These are phyloP conservation scores for Microbotryum violaceum DNA, from an alignment of 1,284 basidiomycete genomes.

Conservation along the genomic window DNA sequence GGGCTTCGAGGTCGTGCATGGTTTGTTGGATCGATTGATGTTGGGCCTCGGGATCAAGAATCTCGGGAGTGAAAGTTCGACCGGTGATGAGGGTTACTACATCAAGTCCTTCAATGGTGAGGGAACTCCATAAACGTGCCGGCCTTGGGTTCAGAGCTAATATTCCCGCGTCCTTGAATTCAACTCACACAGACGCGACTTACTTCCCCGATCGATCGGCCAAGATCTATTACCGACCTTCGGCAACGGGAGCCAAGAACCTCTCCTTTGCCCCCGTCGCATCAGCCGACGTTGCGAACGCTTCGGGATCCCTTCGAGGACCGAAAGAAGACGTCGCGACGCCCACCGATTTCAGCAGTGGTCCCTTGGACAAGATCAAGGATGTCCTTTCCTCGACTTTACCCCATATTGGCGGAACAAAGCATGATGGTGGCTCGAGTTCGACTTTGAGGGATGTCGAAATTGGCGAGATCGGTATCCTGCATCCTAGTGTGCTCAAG, in stretches of 20 bases:
- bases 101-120: constrained; percentile 74
- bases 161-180: background rate
- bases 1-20: constrained; percentile 94
- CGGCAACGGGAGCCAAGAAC: constrained; percentile 35
- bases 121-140: constrained; percentile 35
- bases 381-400: constrained; percentile 39
- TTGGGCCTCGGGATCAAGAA: constrained; percentile 82
- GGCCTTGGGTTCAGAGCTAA: background rate
- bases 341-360: constrained; percentile 3
- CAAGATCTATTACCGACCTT: constrained; percentile 72
- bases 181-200: constrained; percentile 57
- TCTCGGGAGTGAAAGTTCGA: constrained; percentile 47
- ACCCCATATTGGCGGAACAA: too few relatives aligned
- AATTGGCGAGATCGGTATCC: constrained; percentile 76
- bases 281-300: constrained; percentile 28
- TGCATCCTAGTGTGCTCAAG: constrained; percentile 82
- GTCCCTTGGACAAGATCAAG: constrained; percentile 43
- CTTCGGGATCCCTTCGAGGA: constrained; percentile 40
- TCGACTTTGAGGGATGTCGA: constrained; percentile 51
- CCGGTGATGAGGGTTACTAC: constrained; percentile 71
- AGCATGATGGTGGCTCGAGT: constrained; percentile 10
- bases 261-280: constrained; percentile 28
- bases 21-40: constrained; percentile 89
- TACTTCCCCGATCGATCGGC: constrained; percentile 95
- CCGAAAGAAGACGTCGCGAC: constrained; percentile 41